phyloP scores from a whole-genome alignment of 768 basidiomycete species.

The Tulasnella sp. region DNA sequence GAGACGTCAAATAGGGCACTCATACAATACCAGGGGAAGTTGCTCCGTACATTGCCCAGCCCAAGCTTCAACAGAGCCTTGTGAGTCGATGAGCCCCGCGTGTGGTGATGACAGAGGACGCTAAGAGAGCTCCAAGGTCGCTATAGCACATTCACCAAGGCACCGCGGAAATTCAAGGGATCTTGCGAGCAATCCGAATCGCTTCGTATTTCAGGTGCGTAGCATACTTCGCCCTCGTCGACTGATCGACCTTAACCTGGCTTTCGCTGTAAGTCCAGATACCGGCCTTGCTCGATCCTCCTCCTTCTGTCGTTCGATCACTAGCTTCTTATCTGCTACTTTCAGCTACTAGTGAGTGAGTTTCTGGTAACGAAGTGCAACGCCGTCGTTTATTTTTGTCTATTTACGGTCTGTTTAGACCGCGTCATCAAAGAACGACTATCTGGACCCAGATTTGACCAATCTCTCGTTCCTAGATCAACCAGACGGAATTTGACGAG shows the following conservation, averaged over 20 bases:
- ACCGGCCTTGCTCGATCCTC: not conserved
- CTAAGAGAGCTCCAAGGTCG: not conserved
- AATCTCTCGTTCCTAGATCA: not conserved
- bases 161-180: not conserved
- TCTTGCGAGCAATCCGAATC: not conserved
- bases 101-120: not conserved
- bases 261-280: not conserved
- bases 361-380: not conserved
- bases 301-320: not conserved
- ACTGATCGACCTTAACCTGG: not conserved
- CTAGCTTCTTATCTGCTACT: not conserved
- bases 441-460: not conserved
- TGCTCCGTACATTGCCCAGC: not conserved
- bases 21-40: not conserved
- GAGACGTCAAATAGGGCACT: not conserved
- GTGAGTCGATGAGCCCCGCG: not conserved
- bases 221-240: not conserved
- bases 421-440: not conserved
- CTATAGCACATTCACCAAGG: not conserved
- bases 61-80: not conserved
- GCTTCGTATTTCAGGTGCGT: not conserved
- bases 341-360: not conserved
- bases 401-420: slow-evolving; percentile 3
- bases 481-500: not conserved
- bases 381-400: not conserved